phyloP scores from a whole-genome alignment of 495 filamentous ascomycete species.

The Massariosphaeria phaeospora region DNA sequence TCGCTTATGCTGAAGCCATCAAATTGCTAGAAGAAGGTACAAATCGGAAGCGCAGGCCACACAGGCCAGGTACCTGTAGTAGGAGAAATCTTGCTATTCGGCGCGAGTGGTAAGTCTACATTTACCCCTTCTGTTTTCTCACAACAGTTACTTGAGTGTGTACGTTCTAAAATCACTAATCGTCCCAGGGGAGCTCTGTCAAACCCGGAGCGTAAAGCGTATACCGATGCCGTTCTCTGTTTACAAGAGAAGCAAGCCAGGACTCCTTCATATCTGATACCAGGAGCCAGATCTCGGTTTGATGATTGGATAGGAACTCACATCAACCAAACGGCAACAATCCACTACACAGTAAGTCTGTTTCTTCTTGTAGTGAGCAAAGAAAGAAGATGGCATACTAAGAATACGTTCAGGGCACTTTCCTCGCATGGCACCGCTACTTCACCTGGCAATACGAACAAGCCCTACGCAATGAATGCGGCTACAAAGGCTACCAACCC shows the following conservation, averaged over 20 bases:
- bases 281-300: conserved; percentile 19
- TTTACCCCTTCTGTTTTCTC: background rate
- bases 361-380: background rate
- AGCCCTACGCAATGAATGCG: conserved; percentile 39
- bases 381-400: background rate
- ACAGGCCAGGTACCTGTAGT: conserved; percentile 14
- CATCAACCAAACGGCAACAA: conserved; percentile 25
- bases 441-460: conserved; percentile 29
- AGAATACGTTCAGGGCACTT: conserved; percentile 9
- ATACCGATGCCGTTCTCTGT: conserved; percentile 27
- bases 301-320: conserved; percentile 27
- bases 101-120: conserved; percentile 29
- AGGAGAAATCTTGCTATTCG: conserved; percentile 15
- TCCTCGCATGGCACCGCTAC: conserved; percentile 29
- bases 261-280: conserved; percentile 13
- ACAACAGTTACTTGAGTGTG: too few relatives aligned
- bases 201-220: conserved; percentile 14
- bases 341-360: conserved; percentile 24
- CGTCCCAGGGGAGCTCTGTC: conserved; percentile 12
- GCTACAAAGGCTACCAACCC: conserved; percentile 31
- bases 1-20: background rate
- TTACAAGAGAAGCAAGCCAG: conserved; percentile 18
- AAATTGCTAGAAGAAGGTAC: background rate
- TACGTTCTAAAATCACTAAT: background rate
- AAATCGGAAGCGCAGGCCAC: conserved; percentile 17